Conservation (phyloP, 441 rosid species). For the Cnidoscolus chayamansa region DNA sequence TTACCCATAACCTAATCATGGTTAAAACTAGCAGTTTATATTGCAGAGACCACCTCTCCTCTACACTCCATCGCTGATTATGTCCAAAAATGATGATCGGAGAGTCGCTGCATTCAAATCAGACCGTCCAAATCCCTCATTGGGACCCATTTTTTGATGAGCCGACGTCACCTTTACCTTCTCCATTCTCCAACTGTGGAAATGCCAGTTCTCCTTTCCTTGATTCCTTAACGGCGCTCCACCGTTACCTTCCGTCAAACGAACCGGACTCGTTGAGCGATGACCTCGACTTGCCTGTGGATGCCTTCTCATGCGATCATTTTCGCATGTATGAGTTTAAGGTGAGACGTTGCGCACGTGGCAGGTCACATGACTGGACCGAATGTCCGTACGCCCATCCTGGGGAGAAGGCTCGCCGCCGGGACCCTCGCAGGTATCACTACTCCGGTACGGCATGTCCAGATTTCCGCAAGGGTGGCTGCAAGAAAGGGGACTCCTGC, state of each 20-base stretch:
- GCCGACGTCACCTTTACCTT: conserved; percentile 24
- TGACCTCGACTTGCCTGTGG: conserved; percentile 54
- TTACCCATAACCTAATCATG: conserved; percentile 29
- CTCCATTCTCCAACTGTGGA: conserved; percentile 27
- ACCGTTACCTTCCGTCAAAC: conserved; percentile 52
- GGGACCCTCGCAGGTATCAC: conserved; percentile 68
- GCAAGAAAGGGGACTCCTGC: conserved; percentile 64
- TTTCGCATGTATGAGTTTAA: conserved; percentile 88
- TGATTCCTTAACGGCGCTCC: conserved; percentile 53
- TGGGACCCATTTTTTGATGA: conserved; percentile 44
- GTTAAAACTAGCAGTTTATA: conserved; percentile 48
- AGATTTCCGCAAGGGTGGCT: conserved; percentile 67
- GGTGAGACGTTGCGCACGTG: conserved; percentile 66
- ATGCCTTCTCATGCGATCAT: conserved; percentile 71
- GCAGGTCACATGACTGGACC: conserved; percentile 88
- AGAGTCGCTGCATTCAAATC: conserved; percentile 40
- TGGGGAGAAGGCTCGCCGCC: conserved; percentile 79
- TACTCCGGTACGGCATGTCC: conserved; percentile 80
- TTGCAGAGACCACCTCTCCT: background rate
- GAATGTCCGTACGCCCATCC: conserved; percentile 97
- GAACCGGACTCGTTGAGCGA: conserved; percentile 46
- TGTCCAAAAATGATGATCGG: conserved; percentile 56
- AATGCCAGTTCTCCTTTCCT: conserved; percentile 40
- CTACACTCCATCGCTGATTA: background rate
- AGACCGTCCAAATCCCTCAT: conserved; percentile 55